Evolutionary conservation across 2,329 filamentous ascomycete species (phyloP).

Genomic region (Didymella keratinophila): DNA sequence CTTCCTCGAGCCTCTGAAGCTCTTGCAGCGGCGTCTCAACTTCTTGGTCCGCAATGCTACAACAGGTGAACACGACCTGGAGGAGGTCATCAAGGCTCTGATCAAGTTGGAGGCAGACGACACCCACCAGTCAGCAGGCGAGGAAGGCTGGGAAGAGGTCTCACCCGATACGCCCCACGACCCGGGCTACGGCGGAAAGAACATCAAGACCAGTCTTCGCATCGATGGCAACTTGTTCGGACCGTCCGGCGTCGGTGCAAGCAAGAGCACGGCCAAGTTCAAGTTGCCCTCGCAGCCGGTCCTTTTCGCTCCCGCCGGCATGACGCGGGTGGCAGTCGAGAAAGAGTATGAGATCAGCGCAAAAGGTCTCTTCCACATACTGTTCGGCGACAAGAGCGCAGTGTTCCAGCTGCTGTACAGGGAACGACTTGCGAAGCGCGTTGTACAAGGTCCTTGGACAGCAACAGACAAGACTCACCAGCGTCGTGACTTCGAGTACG

Average conservation of each 20-base stretch:
- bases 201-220: slow-evolving; percentile 65
- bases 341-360: slow-evolving; percentile 88
- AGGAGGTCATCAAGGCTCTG: slow-evolving; percentile 75
- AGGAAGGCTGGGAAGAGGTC: slow-evolving; percentile 92
- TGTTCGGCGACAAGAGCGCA: slow-evolving; percentile 95
- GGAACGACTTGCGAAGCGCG: slow-evolving; percentile 62
- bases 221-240: slow-evolving; percentile 69
- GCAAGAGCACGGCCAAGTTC: slow-evolving; percentile 70
- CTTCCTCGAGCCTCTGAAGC: slow-evolving; percentile 84
- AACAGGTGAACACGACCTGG: slow-evolving; percentile 72
- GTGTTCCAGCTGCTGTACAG: slow-evolving; percentile 92
- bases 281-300: slow-evolving; percentile 83
- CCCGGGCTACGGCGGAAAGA: slow-evolving; percentile 56
- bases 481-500: slow-evolving; percentile 81
- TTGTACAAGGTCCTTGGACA: slow-evolving; percentile 87
- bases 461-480: slow-evolving; percentile 73
- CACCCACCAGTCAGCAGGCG: slow-evolving; percentile 69
- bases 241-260: slow-evolving; percentile 48
- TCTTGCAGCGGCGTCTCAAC: slow-evolving; percentile 85
- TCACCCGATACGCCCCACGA: slow-evolving; percentile 68
- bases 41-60: slow-evolving; percentile 83
- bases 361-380: slow-evolving; percentile 92
- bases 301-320: slow-evolving; percentile 82
- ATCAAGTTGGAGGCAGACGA: slow-evolving; percentile 74
- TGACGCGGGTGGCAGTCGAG: slow-evolving; percentile 77